Conservation (phyloP, 805 yeast species). For the Kodamaea kaohsiungensis region DNA sequence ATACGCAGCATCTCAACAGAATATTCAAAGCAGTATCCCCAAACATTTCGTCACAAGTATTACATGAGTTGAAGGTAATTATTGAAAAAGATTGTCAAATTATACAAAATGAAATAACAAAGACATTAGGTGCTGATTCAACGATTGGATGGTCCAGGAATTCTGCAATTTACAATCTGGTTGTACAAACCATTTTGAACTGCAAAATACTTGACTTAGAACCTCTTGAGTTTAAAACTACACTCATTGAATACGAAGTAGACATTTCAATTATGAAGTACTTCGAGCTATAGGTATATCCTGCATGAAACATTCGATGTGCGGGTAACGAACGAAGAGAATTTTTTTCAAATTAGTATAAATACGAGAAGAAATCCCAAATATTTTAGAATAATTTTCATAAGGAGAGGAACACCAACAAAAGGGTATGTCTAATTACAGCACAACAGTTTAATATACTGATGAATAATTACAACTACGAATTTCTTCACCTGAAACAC, state of each 20-base stretch:
- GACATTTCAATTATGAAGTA: not conserved
- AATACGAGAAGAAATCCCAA: not conserved
- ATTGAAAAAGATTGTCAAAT: not conserved
- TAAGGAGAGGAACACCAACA: not conserved
- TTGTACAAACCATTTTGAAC: conserved; percentile 7
- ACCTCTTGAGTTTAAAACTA: not conserved
- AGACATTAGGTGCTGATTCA: conserved; percentile 3
- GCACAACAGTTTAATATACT: conserved; percentile 11
- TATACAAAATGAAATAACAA: not conserved
- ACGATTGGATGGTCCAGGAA: conserved; percentile 12
- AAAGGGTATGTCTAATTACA: conserved; percentile 10
- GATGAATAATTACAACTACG: conserved; percentile 44
- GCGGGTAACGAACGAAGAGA: conserved; percentile 2
- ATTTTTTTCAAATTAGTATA: not conserved
- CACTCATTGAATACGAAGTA: not conserved
- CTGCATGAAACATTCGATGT: not conserved
- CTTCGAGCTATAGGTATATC: not conserved
- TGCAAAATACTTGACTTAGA: not conserved
- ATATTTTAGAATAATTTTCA: not conserved
- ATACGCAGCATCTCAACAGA: not conserved
- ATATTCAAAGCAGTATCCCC: not conserved
- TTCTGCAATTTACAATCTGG: conserved; percentile 5
- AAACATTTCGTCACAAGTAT: not conserved
- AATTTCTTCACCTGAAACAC: conserved; percentile 71
- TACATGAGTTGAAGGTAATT: not conserved